Percentiles rank a stretch among this genome's conserved stretches.
Conservation (phyloP, 176 grass and related monocot genomes). For the Ananas comosus region DNA sequence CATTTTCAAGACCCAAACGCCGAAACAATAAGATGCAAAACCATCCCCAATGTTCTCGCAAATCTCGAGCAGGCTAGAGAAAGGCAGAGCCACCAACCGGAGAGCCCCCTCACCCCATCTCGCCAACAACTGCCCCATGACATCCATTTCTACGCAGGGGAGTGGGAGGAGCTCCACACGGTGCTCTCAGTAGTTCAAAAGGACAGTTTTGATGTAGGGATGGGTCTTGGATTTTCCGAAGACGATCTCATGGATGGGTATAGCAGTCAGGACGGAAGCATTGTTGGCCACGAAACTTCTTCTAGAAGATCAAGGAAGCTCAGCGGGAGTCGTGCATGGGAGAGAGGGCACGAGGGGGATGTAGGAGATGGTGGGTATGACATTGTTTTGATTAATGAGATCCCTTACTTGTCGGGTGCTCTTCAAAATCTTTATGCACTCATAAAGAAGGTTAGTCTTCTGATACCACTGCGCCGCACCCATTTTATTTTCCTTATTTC, state of each 20-base stretch:
- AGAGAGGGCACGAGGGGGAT: slow-evolving; percentile 49
- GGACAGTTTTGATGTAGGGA: slow-evolving; percentile 35
- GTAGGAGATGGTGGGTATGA: slow-evolving; percentile 63
- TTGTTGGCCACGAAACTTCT: slow-evolving; percentile 36
- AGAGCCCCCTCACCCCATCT: slow-evolving; percentile 68
- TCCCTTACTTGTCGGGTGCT: slow-evolving; percentile 42
- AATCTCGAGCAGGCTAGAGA: slow-evolving; percentile 70
- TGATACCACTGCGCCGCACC: neutral
- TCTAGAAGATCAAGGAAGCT: slow-evolving; percentile 59
- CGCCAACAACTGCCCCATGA: slow-evolving; percentile 47
- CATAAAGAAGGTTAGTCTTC: slow-evolving; percentile 52
- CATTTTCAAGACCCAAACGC: slow-evolving; percentile 74
- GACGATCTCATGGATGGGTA: slow-evolving; percentile 58
- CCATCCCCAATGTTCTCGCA: slow-evolving; percentile 64
- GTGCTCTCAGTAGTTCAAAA: slow-evolving; percentile 48
- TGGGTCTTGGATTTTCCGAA: slow-evolving; percentile 47
- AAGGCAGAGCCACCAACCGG: slow-evolving; percentile 40
- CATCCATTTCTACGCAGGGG: slow-evolving; percentile 62
- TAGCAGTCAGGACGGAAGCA: slow-evolving; percentile 53
- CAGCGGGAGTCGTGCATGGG: slow-evolving; percentile 70
- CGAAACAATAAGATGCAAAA: slow-evolving; percentile 71
- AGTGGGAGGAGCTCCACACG: slow-evolving; percentile 63
- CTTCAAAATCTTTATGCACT: slow-evolving; percentile 46
- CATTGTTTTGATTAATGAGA: slow-evolving; percentile 64
- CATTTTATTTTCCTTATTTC: neutral